Evolutionary conservation across 2,329 filamentous ascomycete genomes (phyloP).

Genomic region (Diaporthe caulivora): DNA sequence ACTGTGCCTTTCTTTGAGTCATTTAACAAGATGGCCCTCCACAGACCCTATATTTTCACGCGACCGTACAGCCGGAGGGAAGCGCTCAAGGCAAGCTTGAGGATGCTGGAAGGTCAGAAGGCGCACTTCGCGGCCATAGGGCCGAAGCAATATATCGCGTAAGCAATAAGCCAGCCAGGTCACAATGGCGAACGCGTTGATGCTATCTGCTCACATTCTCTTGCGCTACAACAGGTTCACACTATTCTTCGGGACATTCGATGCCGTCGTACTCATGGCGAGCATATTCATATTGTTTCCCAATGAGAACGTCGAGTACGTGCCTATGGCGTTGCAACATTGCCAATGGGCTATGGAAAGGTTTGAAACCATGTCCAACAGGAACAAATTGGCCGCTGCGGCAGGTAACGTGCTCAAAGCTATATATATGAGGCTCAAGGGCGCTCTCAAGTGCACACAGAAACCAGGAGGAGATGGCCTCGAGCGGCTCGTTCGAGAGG

Average conservation of each 20-base stretch:
- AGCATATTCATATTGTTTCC: constrained; percentile 73
- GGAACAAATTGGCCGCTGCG: constrained; percentile 66
- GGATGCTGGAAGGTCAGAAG: constrained; percentile 67
- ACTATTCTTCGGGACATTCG: constrained; percentile 74
- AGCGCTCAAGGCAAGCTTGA: constrained; percentile 67
- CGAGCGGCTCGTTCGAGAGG: neutral
- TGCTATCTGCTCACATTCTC: neutral
- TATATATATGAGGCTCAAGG: constrained; percentile 66
- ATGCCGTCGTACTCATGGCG: constrained; percentile 71
- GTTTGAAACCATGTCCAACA: constrained; percentile 66
- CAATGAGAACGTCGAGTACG: constrained; percentile 62
- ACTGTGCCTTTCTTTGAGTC: constrained; percentile 61
- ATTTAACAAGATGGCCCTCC: constrained; percentile 69
- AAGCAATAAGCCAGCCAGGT: constrained; percentile 27
- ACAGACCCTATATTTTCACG: constrained; percentile 73
- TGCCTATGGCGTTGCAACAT: constrained; percentile 63
- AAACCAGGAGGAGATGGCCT: neutral
- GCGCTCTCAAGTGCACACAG: constrained; percentile 53
- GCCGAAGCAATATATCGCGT: constrained; percentile 64
- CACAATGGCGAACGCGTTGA: neutral
- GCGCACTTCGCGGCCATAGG: constrained; percentile 61
- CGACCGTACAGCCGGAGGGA: constrained; percentile 65
- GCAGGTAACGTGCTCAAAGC: constrained; percentile 68
- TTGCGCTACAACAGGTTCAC: constrained; percentile 54
- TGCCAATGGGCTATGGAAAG: constrained; percentile 71